These are phyloP conservation scores for Neurospora discreta DNA, from an alignment of 495 filamentous ascomycete species.

Conservation along the genomic window DNA sequence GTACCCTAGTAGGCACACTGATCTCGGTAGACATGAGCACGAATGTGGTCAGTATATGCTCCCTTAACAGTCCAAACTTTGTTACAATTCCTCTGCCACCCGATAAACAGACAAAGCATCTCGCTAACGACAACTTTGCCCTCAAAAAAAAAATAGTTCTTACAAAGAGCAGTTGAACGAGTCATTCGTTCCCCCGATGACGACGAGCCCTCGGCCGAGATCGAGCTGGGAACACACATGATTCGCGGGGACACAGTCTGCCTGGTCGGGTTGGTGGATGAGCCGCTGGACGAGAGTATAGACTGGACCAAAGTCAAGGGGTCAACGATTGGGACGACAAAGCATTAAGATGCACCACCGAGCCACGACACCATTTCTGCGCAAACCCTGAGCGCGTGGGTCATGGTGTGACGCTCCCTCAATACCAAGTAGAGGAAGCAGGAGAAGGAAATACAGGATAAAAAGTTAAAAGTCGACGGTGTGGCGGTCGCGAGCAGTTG, in stretches of 20 bases:
- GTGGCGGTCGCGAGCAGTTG: background rate
- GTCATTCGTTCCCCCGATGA: conserved; percentile 79
- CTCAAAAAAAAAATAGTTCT: conserved; percentile 35
- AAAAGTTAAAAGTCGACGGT: background rate
- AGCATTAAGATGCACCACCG: conserved; percentile 34
- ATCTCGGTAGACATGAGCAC: conserved; percentile 85
- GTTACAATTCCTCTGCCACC: no score
- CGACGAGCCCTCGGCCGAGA: conserved; percentile 65
- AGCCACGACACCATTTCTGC: background rate
- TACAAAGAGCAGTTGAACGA: conserved; percentile 74
- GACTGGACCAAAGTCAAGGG: conserved; percentile 87
- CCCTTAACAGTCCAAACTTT: background rate
- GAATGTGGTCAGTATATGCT: conserved; percentile 51
- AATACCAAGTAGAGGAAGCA: background rate
- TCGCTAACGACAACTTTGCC: no score
- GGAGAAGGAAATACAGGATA: no score
- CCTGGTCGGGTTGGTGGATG: conserved; percentile 82
- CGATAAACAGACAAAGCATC: no score
- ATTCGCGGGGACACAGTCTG: conserved; percentile 92
- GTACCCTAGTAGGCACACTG: conserved; percentile 73
- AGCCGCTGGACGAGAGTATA: conserved; percentile 74
- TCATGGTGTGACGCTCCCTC: background rate
- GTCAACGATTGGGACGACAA: conserved; percentile 70
- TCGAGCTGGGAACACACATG: conserved; percentile 79
- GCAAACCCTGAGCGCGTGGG: background rate